Conservation (phyloP, 805 yeast genomes). For the Myxozyma neglecta region DNA sequence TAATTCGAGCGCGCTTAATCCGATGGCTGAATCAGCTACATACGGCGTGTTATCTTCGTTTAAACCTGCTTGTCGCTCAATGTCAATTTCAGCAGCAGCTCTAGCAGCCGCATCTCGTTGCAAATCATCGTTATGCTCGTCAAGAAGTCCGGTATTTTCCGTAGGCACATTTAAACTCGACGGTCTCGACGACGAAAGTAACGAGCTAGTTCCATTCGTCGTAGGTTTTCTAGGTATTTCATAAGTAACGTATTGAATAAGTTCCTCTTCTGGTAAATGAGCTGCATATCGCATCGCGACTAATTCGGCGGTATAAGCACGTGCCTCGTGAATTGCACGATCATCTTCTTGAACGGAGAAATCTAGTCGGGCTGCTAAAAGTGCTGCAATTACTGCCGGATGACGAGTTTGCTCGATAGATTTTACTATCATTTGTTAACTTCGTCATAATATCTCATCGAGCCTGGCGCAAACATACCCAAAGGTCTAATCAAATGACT, state of each 20-base stretch:
- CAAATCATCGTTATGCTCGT: background rate
- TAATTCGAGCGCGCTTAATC: slow-evolving; percentile 34
- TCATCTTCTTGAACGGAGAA: slow-evolving; percentile 35
- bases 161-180: slow-evolving; percentile 12
- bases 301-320: slow-evolving; percentile 38
- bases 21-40: slow-evolving; percentile 32
- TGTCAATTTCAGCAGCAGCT: slow-evolving; percentile 16
- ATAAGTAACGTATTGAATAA: slow-evolving; percentile 24
- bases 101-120: background rate
- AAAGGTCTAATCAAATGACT: slow-evolving; percentile 34
- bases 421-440: slow-evolving; percentile 4
- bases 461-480: slow-evolving; percentile 22
- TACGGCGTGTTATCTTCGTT: slow-evolving; percentile 19
- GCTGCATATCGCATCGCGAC: slow-evolving; percentile 36
- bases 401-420: slow-evolving; percentile 35
- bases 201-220: background rate
- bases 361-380: slow-evolving; percentile 37
- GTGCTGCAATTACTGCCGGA: slow-evolving; percentile 38
- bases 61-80: slow-evolving; percentile 21
- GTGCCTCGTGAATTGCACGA: slow-evolving; percentile 36
- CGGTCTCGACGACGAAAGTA: slow-evolving; percentile 1
- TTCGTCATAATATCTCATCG: background rate
- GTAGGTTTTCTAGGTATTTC: slow-evolving; percentile 24
- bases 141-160: slow-evolving; percentile 6
- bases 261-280: slow-evolving; percentile 31